phyloP scores from a whole-genome alignment of 805 yeast species.

The Dipodascopsis uninucleata region DNA sequence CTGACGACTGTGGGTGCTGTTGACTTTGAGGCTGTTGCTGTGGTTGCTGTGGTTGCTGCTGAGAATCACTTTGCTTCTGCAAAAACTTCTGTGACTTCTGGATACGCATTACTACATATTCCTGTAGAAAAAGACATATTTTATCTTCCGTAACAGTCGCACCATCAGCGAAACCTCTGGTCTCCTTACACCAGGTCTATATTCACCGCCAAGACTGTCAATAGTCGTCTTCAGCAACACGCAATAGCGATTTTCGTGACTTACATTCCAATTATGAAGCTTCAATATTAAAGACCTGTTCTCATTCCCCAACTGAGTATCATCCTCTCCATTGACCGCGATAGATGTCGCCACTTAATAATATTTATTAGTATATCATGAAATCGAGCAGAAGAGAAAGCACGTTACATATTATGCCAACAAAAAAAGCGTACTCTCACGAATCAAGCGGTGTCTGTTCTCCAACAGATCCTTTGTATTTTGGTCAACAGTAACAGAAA shows the following conservation, averaged over 20 bases:
- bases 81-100: not conserved
- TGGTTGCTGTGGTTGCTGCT: conserved; percentile 3
- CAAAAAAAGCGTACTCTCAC: conserved; percentile 17
- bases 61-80: conserved; percentile 7
- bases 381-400: not conserved
- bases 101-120: conserved; percentile 12
- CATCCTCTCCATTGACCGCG: conserved; percentile 1
- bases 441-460: conserved; percentile 22
- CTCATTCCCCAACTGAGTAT: not conserved
- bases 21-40: conserved; percentile 3
- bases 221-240: not conserved
- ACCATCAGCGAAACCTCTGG: conserved; percentile 23
- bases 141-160: conserved; percentile 19
- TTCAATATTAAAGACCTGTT: conserved; percentile 9
- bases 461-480: conserved; percentile 22
- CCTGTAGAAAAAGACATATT: conserved; percentile 21
- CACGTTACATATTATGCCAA: not conserved
- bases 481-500: no score
- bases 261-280: conserved; percentile 21
- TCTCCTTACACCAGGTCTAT: conserved; percentile 26
- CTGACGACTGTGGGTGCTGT: conserved; percentile 6
- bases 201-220: not conserved
- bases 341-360: conserved; percentile 15
- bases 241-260: conserved; percentile 5
- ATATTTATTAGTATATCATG: not conserved